Base-by-base conservation (phyloP, 768 basidiomycete species). In the Porphyrellus cyaneotinctus region DNA sequence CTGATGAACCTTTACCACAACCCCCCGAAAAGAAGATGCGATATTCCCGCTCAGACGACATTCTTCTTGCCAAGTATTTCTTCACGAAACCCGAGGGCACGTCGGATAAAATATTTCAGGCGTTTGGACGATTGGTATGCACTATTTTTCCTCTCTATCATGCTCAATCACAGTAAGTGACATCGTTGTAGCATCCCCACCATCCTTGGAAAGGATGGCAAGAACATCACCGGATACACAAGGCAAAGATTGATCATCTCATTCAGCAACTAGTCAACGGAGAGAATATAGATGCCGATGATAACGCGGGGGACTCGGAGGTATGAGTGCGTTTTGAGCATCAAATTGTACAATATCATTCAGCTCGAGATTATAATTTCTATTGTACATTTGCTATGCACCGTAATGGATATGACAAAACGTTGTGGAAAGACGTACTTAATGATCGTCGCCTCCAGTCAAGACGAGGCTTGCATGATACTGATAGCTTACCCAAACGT, bases 181-280 rank as follows among this genome's bases (percentile, higher is more conserved):
- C 20, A 46, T 43, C 48, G n/a, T 51, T 56, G 17, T 61, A 93
- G 90, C 78, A 91, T 67, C 82, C 89, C 2, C 88, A 91, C 64
- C 91, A 93, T 72, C 91, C 91, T 3, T 93, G 91, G 91, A 93
- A 93, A 66, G 91, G 91, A 14, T 93, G 91, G 91, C 91, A 93
- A 67, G 91, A 93, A 62, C 91, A 92, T 65, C 85, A 91, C 65
- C 81, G 91, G 38, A 90, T 91, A 61, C 91, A 92, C 66, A 92
- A 91, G 64, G 77, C 82, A 13, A 90, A 88, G 64, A 91, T 92
- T 56, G 91, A 91, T 61, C 84, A 91, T 69, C 78, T 88, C 36
- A 85, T 89, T 38, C 74, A 82, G 53, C 75, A 78, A 58, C 65
- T 92, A 18, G 63, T 64, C 12, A 75, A 75, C 28, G 88, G 88